Conservation (phyloP, 148 eudicot genomes). For the Heliosperma pusillum region DNA sequence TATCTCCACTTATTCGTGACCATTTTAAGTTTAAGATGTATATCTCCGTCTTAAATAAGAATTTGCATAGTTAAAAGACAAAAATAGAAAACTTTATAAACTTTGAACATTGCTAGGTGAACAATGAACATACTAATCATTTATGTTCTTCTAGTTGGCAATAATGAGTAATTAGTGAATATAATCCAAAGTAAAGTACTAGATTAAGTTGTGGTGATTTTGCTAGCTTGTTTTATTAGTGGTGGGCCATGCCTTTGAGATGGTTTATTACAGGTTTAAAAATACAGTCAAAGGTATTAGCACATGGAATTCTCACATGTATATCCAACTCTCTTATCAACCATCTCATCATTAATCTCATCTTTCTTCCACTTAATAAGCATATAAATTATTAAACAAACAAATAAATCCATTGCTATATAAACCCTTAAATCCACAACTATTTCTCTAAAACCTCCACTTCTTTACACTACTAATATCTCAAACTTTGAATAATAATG, state of each 20-base stretch:
- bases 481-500: constrained; percentile 5
- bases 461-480: not conserved
- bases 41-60: too few relatives aligned
- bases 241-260: constrained; percentile 24
- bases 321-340: constrained; percentile 18
- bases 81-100: too few relatives aligned
- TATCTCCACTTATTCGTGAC: too few relatives aligned
- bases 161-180: constrained; percentile 19
- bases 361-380: not conserved
- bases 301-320: constrained; percentile 36
- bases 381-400: not conserved
- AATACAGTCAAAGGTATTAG: constrained; percentile 18
- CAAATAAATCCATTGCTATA: not conserved
- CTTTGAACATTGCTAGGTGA: too few relatives aligned
- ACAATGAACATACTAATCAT: too few relatives aligned
- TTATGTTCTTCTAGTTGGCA: constrained; percentile 13
- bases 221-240: constrained; percentile 1
- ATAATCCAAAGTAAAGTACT: constrained; percentile 11
- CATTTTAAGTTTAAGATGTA: too few relatives aligned
- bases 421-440: not conserved
- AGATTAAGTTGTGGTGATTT: constrained; percentile 10
- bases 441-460: not conserved
- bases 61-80: too few relatives aligned
- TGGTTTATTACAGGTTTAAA: constrained; percentile 6
- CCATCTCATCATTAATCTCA: constrained; percentile 5